Conservation (phyloP, 352 stramenopile species). For the Albugo laibachii region DNA sequence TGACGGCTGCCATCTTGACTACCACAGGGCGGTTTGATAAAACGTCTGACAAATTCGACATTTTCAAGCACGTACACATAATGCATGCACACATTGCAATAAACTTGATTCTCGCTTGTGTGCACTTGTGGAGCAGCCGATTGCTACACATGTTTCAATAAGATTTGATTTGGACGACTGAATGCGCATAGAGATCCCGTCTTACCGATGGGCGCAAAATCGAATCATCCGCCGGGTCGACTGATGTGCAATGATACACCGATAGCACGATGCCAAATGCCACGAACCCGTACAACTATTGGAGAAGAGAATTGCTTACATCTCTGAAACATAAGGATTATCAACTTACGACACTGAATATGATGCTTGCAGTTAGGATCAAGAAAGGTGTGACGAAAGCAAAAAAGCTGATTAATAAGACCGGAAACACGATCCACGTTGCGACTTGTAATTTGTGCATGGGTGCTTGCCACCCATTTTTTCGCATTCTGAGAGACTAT, state of each 20-base stretch:
- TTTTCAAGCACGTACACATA: conserved; percentile 39
- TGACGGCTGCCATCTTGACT: conserved; percentile 81
- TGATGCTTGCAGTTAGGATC: not conserved
- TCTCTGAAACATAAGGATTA: not conserved
- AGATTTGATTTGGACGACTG: too few relatives aligned
- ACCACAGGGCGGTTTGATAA: not conserved
- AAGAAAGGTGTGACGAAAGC: conserved; percentile 61
- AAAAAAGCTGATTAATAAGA: conserved; percentile 65
- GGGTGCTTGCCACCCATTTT: conserved; percentile 59
- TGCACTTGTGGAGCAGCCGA: not conserved
- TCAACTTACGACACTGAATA: not conserved
- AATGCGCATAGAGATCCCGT: too few relatives aligned
- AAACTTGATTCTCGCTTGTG: conserved; percentile 31
- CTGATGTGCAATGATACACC: not conserved
- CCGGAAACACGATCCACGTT: conserved; percentile 68
- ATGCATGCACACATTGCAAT: conserved; percentile 78
- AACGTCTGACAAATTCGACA: not conserved
- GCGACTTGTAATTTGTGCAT: conserved; percentile 69
- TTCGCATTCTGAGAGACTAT: conserved; percentile 16
- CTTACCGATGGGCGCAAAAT: too few relatives aligned
- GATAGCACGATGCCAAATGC: not conserved
- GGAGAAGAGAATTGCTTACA: not conserved
- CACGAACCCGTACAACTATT: not conserved
- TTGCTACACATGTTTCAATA: too few relatives aligned
- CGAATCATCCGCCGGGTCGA: not conserved